A percentile compares a stretch with the other conserved stretches of the same genome.
Conservation (phyloP, 2,329 filamentous ascomycete species). For the Aspergillus chevalieri region DNA sequence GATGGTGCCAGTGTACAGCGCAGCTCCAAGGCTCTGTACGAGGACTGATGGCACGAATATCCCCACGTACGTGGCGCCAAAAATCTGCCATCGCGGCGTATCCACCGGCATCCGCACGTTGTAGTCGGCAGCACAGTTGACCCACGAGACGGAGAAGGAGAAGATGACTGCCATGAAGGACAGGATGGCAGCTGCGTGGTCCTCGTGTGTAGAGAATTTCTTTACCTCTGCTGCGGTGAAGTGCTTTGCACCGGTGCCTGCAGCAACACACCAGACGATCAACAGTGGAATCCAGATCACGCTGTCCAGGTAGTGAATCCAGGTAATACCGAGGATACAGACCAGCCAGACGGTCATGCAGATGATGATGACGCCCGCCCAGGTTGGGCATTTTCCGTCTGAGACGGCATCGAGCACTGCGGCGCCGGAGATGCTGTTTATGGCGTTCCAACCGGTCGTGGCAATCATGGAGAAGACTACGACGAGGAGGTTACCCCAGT, state of each 20-base stretch:
- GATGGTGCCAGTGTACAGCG: constrained; percentile 26
- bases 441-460: constrained; percentile 35
- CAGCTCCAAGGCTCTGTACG: constrained; percentile 28
- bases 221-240: constrained; percentile 23
- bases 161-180: constrained; percentile 33
- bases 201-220: constrained; percentile 15
- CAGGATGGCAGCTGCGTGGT: constrained; percentile 29
- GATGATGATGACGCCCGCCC: constrained; percentile 34
- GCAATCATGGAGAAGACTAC: constrained; percentile 34
- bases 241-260: constrained; percentile 29
- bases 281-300: constrained; percentile 34
- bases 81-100: constrained; percentile 28
- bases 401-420: constrained; percentile 30
- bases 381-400: constrained; percentile 29
- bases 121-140: constrained; percentile 34
- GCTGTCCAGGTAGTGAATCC: constrained; percentile 33
- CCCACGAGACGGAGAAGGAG: constrained; percentile 33
- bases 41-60: constrained; percentile 25
- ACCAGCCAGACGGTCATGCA: constrained; percentile 33
- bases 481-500: constrained; percentile 33
- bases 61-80: constrained; percentile 11
- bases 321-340: constrained; percentile 32
- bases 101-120: constrained; percentile 34
- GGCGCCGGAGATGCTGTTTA: constrained; percentile 35
- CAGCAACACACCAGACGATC: constrained; percentile 34